phyloP scores from a whole-genome alignment of 2,329 filamentous ascomycete species.

The Diaporthe destruens region DNA sequence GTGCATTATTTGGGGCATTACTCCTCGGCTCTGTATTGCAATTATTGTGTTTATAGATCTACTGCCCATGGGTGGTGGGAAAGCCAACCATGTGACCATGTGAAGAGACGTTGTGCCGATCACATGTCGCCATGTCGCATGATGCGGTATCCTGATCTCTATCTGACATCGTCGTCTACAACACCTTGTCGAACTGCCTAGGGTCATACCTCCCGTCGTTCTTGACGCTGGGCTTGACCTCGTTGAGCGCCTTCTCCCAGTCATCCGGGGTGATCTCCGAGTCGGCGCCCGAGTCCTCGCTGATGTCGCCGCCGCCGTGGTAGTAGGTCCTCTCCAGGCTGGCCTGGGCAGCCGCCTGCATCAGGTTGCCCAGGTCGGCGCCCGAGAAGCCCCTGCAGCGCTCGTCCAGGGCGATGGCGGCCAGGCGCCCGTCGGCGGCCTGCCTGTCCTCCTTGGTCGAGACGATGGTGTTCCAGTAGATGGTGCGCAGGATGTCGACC shows the following conservation, averaged over 20 bases:
- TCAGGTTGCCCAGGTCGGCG: conserved; percentile 71
- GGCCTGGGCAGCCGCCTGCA: conserved; percentile 54
- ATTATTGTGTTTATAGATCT: neutral
- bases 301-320: conserved; percentile 36
- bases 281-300: conserved; percentile 46
- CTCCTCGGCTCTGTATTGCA: no score
- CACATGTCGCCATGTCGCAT: neutral
- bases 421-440: conserved; percentile 54
- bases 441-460: conserved; percentile 54
- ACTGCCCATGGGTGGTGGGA: no score
- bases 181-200: conserved; percentile 36
- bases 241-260: conserved; percentile 65
- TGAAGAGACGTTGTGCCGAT: neutral
- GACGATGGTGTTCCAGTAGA: conserved; percentile 66
- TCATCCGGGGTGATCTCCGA: conserved; percentile 56
- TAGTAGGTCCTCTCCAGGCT: conserved; percentile 51
- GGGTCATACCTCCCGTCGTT: conserved; percentile 58
- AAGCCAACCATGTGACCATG: no score
- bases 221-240: conserved; percentile 64
- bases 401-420: conserved; percentile 72
- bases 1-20: neutral
- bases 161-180: neutral
- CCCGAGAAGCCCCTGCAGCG: conserved; percentile 83
- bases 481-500: conserved; percentile 84
- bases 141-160: neutral